Evolutionary conservation across 106 monocot genomes (phyloP).

Genomic region (Dendrobium nobile): DNA sequence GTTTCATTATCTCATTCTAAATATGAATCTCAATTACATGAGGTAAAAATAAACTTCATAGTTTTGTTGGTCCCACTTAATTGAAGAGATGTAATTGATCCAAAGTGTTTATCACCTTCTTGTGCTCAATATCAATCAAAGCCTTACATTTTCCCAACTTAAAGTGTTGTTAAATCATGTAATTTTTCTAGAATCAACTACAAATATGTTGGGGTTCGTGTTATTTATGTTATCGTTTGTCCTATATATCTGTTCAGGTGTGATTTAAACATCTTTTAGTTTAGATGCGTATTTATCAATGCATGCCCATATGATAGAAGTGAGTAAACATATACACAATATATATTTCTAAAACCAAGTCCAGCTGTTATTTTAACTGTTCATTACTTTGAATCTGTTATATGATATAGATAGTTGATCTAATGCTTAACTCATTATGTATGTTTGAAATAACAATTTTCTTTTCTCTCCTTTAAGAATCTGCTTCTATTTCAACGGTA

Average conservation of each 20-base stretch:
- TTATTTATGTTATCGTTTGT: background rate
- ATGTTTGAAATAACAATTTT: background rate
- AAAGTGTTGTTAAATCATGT: background rate
- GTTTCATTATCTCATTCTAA: no score
- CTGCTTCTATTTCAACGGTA: background rate
- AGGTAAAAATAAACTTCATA: no score
- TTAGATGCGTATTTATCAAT: no score
- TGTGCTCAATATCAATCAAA: no score
- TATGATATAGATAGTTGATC: background rate
- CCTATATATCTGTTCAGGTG: no score
- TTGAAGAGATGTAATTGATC: no score
- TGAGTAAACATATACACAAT: background rate
- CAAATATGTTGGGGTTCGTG: background rate
- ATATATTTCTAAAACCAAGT: background rate
- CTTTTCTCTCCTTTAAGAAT: background rate
- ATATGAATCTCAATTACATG: no score
- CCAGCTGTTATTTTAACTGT: background rate
- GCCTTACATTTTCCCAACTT: background rate
- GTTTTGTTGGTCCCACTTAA: no score
- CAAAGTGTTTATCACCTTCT: no score
- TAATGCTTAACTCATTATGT: background rate
- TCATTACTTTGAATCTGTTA: background rate
- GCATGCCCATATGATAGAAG: no score
- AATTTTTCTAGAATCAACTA: background rate
- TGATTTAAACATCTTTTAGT: no score